phyloP scores from a whole-genome alignment of 768 basidiomycete genomes.

The Ramaria rubella region DNA sequence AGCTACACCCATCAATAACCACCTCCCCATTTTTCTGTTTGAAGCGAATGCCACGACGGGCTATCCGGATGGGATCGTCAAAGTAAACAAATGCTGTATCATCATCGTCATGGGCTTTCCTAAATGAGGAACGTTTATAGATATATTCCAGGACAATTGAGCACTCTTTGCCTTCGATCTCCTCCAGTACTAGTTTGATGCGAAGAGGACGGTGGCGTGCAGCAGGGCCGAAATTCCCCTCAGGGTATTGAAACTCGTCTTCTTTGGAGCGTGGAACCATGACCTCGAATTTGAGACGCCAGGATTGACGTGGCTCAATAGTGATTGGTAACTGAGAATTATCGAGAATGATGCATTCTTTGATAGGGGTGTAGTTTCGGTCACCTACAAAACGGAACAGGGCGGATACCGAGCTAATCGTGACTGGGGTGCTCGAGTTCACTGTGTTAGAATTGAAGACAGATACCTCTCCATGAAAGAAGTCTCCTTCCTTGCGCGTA shows the following conservation, averaged over 20 bases:
- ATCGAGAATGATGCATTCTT: constrained; percentile 22
- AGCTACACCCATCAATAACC: constrained; percentile 15
- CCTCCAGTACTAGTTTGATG: constrained; percentile 30
- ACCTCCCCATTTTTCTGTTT: constrained; percentile 6
- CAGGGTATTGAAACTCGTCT: constrained; percentile 29
- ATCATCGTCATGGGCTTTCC: constrained; percentile 21
- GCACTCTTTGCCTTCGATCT: constrained; percentile 35
- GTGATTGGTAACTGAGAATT: constrained; percentile 25
- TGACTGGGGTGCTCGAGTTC: constrained; percentile 28
- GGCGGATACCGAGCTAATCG: constrained; percentile 29
- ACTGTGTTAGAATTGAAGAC: constrained; percentile 34
- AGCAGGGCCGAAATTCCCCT: constrained; percentile 27
- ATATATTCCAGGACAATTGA: constrained; percentile 36
- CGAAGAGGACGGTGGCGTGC: constrained; percentile 32
- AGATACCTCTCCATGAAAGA: constrained; percentile 29
- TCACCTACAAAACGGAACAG: constrained; percentile 31
- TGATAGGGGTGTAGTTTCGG: constrained; percentile 17
- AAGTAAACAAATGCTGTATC: constrained; percentile 32
- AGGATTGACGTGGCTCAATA: constrained; percentile 34
- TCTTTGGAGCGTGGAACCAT: constrained; percentile 29
- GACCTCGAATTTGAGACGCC: constrained; percentile 25
- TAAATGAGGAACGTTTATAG: constrained; percentile 22
- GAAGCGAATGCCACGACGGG: constrained; percentile 24
- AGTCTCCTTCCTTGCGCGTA: constrained; percentile 22
- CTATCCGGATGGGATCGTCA: constrained; percentile 26